Percentiles rank a stretch among this genome's conserved stretches.
These are phyloP conservation scores for Calocybe gangraenosa DNA, from an alignment of 768 basidiomycete species.

Conservation along the genomic window DNA sequence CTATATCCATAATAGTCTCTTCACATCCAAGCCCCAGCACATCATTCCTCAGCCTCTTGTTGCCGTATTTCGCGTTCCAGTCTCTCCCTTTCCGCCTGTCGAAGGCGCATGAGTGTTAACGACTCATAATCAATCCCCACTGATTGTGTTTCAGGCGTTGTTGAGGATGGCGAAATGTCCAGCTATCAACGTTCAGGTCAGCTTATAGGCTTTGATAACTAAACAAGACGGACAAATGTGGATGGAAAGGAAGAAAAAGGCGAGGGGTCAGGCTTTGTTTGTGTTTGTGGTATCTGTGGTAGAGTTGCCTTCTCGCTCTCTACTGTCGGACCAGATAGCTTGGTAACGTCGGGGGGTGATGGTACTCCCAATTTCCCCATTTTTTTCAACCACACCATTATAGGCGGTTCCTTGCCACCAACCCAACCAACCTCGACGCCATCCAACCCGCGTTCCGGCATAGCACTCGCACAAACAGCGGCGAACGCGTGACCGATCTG, in stretches of 20 bases:
- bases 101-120: slow-evolving; percentile 72
- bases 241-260: background rate
- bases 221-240: background rate
- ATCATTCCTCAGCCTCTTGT: slow-evolving; percentile 54
- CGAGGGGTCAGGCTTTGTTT: background rate
- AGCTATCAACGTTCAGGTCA: slow-evolving; percentile 19
- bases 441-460: slow-evolving; percentile 45
- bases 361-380: slow-evolving; percentile 56
- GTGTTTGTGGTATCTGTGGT: background rate
- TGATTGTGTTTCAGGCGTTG: slow-evolving; percentile 17
- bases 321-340: background rate
- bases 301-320: background rate
- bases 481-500: slow-evolving; percentile 76
- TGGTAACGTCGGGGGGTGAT: slow-evolving; percentile 1
- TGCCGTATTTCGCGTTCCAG: slow-evolving; percentile 76
- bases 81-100: slow-evolving; percentile 76
- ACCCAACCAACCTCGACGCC: slow-evolving; percentile 74
- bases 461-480: slow-evolving; percentile 59
- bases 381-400: slow-evolving; percentile 69
- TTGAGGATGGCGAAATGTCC: slow-evolving; percentile 23
- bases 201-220: background rate
- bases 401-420: slow-evolving; percentile 67
- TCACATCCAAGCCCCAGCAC: no score
- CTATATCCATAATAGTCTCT: no score
- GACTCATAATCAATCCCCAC: slow-evolving; percentile 71